A percentile compares a stretch with the other conserved stretches of the same genome.
These are phyloP conservation scores for Myochromella boudieri DNA, from an alignment of 768 basidiomycete species.

Conservation along the genomic window DNA sequence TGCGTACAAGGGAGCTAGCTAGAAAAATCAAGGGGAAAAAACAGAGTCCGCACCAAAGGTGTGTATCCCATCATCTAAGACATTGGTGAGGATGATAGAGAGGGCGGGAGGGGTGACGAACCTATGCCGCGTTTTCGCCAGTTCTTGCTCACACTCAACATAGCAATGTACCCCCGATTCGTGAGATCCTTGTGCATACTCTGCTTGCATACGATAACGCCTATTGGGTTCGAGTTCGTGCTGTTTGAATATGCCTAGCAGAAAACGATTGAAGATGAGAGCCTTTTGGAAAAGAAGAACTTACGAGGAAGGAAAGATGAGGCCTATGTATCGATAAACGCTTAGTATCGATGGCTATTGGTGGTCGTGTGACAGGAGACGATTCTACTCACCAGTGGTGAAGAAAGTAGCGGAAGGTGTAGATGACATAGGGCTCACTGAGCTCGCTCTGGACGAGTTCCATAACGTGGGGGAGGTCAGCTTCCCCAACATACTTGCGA, in stretches of 20 bases:
- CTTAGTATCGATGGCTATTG: conserved; percentile 15
- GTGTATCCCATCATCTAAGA: conserved; percentile 47
- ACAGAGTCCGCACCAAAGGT: conserved; percentile 47
- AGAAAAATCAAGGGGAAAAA: conserved; percentile 34
- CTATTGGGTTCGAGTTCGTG: conserved; percentile 59
- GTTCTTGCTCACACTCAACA: conserved; percentile 85
- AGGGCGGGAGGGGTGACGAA: conserved; percentile 44
- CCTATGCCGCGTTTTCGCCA: conserved; percentile 93
- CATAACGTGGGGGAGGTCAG: conserved; percentile 83
- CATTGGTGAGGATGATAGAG: conserved; percentile 40
- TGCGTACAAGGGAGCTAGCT: conserved; percentile 85
- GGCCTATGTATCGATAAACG: conserved; percentile 58
- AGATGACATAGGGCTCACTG: conserved; percentile 94
- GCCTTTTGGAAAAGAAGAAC: conserved; percentile 9
- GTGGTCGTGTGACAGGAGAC: conserved; percentile 32
- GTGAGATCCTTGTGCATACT: conserved; percentile 74
- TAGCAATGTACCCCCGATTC: conserved; percentile 95
- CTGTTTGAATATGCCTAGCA: conserved; percentile 60
- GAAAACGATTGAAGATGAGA: background rate
- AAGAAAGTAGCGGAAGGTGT: conserved; percentile 96
- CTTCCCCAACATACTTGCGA: conserved; percentile 73
- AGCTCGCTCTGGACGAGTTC: conserved; percentile 87
- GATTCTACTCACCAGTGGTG: conserved; percentile 86
- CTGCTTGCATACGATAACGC: conserved; percentile 97
- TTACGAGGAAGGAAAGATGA: conserved; percentile 80